phyloP scores from a whole-genome alignment of 225 moss, liverwort and hornwort genomes.

The Rhytidiadelphus loreus region DNA sequence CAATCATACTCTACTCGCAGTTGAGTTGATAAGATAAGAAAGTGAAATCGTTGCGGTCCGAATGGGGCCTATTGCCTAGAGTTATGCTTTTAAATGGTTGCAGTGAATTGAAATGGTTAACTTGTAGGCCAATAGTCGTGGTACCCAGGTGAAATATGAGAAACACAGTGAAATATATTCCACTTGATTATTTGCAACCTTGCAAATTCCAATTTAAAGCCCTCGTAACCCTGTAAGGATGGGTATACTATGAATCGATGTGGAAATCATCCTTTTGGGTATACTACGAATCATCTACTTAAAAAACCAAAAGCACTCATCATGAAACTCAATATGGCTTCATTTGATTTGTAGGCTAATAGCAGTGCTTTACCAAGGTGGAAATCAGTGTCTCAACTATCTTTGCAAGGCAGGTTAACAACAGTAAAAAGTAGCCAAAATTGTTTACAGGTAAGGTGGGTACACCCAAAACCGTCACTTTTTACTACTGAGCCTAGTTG shows the following conservation, averaged over 20 bases:
- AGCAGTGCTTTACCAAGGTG: neutral
- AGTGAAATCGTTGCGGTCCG: neutral
- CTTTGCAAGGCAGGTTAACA: neutral
- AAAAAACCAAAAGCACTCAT: neutral
- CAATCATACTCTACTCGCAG: neutral
- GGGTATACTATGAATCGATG: accelerated
- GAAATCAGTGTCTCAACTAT: neutral
- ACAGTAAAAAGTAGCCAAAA: neutral
- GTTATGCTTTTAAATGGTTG: neutral
- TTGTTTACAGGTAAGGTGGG: too few species aligned
- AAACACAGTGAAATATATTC: neutral
- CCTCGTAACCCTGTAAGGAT: neutral
- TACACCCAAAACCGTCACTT: too few species aligned
- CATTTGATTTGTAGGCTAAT: neutral
- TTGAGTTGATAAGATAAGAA: neutral
- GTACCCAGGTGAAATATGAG: neutral
- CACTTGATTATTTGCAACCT: neutral
- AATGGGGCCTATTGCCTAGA: neutral
- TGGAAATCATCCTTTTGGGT: neutral
- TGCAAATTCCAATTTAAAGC: neutral
- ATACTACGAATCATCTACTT: neutral
- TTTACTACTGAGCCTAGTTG: too few species aligned
- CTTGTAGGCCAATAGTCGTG: neutral
- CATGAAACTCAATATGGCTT: neutral
- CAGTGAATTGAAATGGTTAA: neutral